These are phyloP conservation scores for Annulohypoxylon truncatum DNA, from an alignment of 2,329 filamentous ascomycete species.

Conservation along the genomic window DNA sequence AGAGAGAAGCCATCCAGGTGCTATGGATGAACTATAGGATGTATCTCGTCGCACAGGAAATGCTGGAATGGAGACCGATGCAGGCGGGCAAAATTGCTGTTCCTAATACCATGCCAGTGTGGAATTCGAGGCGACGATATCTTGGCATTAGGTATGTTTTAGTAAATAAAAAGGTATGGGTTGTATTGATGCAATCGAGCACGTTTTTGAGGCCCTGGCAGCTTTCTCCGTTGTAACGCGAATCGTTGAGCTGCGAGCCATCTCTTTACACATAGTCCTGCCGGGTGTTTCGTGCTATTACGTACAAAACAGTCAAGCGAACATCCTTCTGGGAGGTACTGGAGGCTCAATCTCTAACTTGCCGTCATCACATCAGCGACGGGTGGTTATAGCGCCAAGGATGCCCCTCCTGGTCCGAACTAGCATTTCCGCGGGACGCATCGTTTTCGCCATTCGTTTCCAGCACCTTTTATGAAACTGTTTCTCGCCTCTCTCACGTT, in stretches of 20 bases:
- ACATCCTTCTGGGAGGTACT: slow-evolving; percentile 33
- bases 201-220: slow-evolving; percentile 34
- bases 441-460: slow-evolving; percentile 8
- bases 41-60: neutral
- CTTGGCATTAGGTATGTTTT: slow-evolving; percentile 43
- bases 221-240: slow-evolving; percentile 23
- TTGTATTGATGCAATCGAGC: slow-evolving; percentile 38
- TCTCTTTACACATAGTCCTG: slow-evolving; percentile 34
- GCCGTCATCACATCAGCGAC: slow-evolving; percentile 34
- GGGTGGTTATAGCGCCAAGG: slow-evolving; percentile 32
- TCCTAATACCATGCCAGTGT: slow-evolving; percentile 19
- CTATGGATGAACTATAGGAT: neutral
- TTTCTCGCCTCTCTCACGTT: slow-evolving; percentile 6
- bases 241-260: slow-evolving; percentile 16
- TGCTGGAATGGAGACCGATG: slow-evolving; percentile 10
- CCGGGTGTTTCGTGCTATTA: slow-evolving; percentile 44
- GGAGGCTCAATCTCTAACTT: slow-evolving; percentile 37
- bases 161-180: slow-evolving; percentile 35
- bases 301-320: slow-evolving; percentile 46
- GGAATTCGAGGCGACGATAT: slow-evolving; percentile 31
- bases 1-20: neutral
- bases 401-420: slow-evolving; percentile 27
- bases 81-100: neutral
- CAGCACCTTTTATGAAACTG: slow-evolving; percentile 12
- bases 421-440: slow-evolving; percentile 41